Evolutionary conservation across 1,284 basidiomycete species (phyloP).

Genomic region (Chondrostereum purpureum): DNA sequence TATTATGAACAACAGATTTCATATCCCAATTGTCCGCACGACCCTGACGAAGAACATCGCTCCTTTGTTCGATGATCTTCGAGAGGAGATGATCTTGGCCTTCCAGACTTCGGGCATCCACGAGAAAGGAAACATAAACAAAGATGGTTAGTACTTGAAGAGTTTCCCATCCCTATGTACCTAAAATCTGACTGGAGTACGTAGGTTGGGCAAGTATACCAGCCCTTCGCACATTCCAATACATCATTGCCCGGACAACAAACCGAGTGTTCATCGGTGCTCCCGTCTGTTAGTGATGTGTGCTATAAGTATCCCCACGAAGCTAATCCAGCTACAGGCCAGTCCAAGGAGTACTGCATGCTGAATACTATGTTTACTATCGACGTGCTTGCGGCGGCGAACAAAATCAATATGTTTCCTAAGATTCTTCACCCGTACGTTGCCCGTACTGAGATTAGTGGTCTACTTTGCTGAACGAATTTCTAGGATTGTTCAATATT

Average conservation of each 20-base stretch:
- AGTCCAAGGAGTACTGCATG: too few relatives aligned
- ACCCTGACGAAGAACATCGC: neutral
- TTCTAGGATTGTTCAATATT: slow-evolving; percentile 1
- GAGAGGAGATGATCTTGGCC: neutral
- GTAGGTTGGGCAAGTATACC: slow-evolving; percentile 2
- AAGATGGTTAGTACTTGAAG: too few relatives aligned
- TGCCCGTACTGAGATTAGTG: too few relatives aligned
- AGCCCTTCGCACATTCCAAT: slow-evolving; percentile 1
- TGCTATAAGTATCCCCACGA: too few relatives aligned
- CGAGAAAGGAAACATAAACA: too few relatives aligned
- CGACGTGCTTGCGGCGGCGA: neutral
- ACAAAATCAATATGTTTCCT: neutral
- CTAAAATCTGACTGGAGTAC: neutral
- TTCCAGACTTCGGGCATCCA: too few relatives aligned
- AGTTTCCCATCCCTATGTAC: too few relatives aligned
- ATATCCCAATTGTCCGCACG: neutral
- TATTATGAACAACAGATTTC: slow-evolving; percentile 1
- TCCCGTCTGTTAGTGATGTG: slow-evolving; percentile 2
- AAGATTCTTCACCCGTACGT: neutral
- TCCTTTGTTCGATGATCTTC: neutral
- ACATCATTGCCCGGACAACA: slow-evolving; percentile 4
- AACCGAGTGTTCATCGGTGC: slow-evolving; percentile 5
- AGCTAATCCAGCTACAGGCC: too few relatives aligned
- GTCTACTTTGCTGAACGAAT: slow-evolving; percentile 6
- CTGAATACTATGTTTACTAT: neutral